These are phyloP conservation scores for Backusella liffmaniae DNA, from an alignment of 192 early-diverging fungal genomes.

Conservation along the genomic window DNA sequence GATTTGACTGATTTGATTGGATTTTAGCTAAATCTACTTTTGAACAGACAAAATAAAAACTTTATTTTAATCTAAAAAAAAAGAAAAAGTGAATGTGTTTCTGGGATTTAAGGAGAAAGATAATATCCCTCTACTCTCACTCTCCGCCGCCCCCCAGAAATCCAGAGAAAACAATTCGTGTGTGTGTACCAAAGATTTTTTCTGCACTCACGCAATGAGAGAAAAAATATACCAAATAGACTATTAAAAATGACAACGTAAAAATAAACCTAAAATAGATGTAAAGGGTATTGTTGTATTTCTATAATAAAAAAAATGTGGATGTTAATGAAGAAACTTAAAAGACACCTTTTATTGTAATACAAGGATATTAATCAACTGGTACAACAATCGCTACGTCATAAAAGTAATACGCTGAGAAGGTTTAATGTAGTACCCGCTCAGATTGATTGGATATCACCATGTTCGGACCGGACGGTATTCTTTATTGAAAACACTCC, in stretches of 20 bases:
- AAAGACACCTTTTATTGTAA: background rate
- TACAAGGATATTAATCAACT: conserved; percentile 2
- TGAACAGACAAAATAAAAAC: background rate
- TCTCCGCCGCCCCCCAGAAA: background rate
- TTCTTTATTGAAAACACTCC: background rate
- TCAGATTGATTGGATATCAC: background rate
- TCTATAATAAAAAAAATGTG: background rate
- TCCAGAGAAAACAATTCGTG: background rate
- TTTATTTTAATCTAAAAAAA: background rate
- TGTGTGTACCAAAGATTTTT: background rate
- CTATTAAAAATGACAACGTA: background rate
- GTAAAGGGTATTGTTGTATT: background rate
- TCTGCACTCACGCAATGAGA: background rate
- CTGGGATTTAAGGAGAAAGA: background rate
- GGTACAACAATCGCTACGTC: background rate
- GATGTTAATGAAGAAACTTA: background rate
- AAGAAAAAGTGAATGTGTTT: background rate
- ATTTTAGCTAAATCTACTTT: too few relatives aligned
- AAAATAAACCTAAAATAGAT: background rate
- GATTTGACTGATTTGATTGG: too few relatives aligned
- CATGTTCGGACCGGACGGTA: background rate
- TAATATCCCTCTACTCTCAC: background rate
- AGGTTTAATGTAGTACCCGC: background rate
- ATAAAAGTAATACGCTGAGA: background rate
- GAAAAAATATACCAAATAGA: background rate